Evolutionary conservation across 1,284 basidiomycete species (phyloP), one percentile per base, ranked within the genome.

Genomic region (Fomitopsis pinicola): DNA sequence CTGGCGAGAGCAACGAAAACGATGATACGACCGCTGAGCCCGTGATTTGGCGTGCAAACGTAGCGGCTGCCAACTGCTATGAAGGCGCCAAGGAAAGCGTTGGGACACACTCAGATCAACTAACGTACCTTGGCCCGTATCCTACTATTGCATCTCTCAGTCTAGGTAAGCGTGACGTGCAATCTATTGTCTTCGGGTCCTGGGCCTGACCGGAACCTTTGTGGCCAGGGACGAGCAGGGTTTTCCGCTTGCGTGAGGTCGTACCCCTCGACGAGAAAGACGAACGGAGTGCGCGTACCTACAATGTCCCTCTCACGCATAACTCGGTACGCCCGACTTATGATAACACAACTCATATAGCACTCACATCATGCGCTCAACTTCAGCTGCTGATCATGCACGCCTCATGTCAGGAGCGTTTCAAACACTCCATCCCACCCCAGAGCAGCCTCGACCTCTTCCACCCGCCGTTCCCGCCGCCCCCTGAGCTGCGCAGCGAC

Each of bases 111-210:
- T 89, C 93, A 1, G 95, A 91, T 71, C 84, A 87, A 62, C 60
- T 76, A 53, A 90, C 88, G 44, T 90, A 94, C 75, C 81, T 97
- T 12, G 95, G 95, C 1, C 95, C 95, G 5, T 95, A 91, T 72
- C 87, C 93, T 1, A 97, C 95, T 0, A 97, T 98, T 67, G 95
- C 95, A 8, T 95, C 93, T 7, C 75, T 98, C 46, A 95, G 94
- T 64, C 84, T 98, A n/a, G 95, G 95, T 82, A 73, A 65, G 79
- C 28, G 30, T 26, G 3, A 33, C 48, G 2, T 22, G 22, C 22
- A 22, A 22, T 22, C 22, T 22, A 10, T n/a, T 19, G 3, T 19
- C 44, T 10, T 46, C 22, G 22, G 10, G 30, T 26, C 3, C 6
- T 15, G 17, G 5, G 28, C 28, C 28, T 50, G 28, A 50, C 28